Evolutionary conservation across 148 eudicot species (phyloP).

Genomic region (Vaccinium myrtillus): DNA sequence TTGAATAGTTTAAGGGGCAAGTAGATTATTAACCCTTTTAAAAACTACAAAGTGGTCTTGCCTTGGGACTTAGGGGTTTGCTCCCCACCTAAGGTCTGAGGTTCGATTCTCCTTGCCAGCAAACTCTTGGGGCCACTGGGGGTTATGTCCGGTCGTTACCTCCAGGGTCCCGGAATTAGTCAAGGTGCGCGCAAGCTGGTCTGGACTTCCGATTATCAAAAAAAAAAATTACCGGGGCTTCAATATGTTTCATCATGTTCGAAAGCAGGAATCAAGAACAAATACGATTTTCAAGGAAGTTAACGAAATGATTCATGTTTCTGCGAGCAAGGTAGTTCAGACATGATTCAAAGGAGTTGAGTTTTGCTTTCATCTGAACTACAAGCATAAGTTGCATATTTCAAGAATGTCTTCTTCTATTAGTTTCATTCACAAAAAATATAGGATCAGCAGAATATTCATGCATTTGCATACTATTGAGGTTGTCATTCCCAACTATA

Average conservation of each 20-base stretch:
- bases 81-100: no score
- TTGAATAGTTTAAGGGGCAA: no score
- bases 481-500: not conserved
- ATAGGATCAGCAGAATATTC: not conserved
- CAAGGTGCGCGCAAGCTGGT: no score
- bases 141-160: no score
- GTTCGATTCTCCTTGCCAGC: no score
- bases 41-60: no score
- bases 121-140: no score
- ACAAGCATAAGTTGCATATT: not conserved
- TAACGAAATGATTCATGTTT: not conserved
- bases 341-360: not conserved
- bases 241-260: not conserved
- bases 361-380: not conserved
- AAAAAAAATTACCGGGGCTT: no score
- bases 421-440: not conserved
- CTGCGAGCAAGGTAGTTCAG: not conserved
- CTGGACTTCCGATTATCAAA: no score
- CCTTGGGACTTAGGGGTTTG: no score
- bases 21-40: no score
- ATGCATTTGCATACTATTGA: not conserved
- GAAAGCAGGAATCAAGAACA: not conserved
- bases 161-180: no score
- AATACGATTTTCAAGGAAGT: not conserved
- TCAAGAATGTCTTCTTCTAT: not conserved